Evolutionary conservation across 495 filamentous ascomycete species (phyloP), one percentile per base, ranked within the genome.

Genomic region (Poronia punctata): DNA sequence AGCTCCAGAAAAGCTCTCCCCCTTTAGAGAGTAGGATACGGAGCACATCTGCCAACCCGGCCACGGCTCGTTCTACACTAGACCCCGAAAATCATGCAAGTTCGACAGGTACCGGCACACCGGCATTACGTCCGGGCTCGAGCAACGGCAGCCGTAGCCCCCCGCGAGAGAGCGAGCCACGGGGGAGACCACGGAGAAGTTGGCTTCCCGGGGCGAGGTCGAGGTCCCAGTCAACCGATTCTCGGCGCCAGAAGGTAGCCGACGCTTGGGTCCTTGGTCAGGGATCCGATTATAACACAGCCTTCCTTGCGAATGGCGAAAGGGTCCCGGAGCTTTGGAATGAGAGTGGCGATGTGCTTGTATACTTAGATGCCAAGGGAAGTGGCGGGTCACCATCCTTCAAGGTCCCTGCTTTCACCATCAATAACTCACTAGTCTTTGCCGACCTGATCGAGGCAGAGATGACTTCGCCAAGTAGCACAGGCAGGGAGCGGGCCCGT

Each of bases 301-400:
- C 68, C 6, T 66, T 70, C 7, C 52, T 88, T 30, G 48, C 67
- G 1, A 67, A 71, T 45, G 77, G 78, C 9, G 78, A 82, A 31
- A 80, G 76, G 65, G 75, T 94, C 8, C 70, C 79, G 1, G 93
- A 97, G 62, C 60, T 98, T 20, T 97, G 93, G 93, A 82, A 88
- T 48, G 83, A 92, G 24, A 54, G 70, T 28, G 87, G 84, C 14
- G 83, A 90, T 54, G 83, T 86, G n/a, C 78, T 78, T 38, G 75
- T 98, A 18, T 94, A 92, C 53, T 66, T 97, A 6, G 84, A 85
- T 52, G 76, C 87, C 2, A 75, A 76, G 28, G 76, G 68, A 23
- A 74, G 72, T 35, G 74, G 78, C 31, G 72, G 71, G 34, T 72
- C 82, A 0, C 71, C 92, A 7, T 93, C 84, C 7, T 94, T 95